Conservation (phyloP, 2,329 filamentous ascomycete species). For the Diaporthe sp. region DNA sequence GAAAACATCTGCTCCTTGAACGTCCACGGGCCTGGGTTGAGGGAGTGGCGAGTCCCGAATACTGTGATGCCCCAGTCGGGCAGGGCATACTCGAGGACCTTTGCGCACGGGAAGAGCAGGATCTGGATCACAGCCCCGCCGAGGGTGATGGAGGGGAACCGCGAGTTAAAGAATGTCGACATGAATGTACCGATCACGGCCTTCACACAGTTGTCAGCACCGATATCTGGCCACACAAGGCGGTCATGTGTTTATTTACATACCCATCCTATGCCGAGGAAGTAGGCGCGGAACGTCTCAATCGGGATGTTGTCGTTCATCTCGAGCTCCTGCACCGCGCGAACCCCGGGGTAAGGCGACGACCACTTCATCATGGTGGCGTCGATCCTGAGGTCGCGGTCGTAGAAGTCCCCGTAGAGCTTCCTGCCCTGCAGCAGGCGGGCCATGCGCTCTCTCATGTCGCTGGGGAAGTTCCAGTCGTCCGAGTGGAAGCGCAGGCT, state of each 20-base stretch:
- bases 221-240: too few species aligned
- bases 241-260: neutral
- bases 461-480: conserved; percentile 60
- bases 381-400: conserved; percentile 57
- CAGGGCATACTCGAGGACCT: conserved; percentile 57
- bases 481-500: conserved; percentile 56
- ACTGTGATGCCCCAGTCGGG: conserved; percentile 61
- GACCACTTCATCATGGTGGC: conserved; percentile 56
- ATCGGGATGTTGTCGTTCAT: conserved; percentile 54
- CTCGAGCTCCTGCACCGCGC: conserved; percentile 54
- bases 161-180: conserved; percentile 56
- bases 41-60: conserved; percentile 53
- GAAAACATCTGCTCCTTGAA: conserved; percentile 60
- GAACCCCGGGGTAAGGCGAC: conserved; percentile 58
- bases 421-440: conserved; percentile 55
- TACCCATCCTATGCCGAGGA: conserved; percentile 55
- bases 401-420: conserved; percentile 56
- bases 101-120: conserved; percentile 61
- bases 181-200: conserved; percentile 56
- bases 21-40: conserved; percentile 58
- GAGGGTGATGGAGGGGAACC: conserved; percentile 55
- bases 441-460: conserved; percentile 58
- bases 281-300: conserved; percentile 59
- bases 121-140: conserved; percentile 58
- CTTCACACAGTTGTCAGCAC: neutral